Conservation (phyloP, 1,284 basidiomycete genomes). For the Flammula alnicola region DNA sequence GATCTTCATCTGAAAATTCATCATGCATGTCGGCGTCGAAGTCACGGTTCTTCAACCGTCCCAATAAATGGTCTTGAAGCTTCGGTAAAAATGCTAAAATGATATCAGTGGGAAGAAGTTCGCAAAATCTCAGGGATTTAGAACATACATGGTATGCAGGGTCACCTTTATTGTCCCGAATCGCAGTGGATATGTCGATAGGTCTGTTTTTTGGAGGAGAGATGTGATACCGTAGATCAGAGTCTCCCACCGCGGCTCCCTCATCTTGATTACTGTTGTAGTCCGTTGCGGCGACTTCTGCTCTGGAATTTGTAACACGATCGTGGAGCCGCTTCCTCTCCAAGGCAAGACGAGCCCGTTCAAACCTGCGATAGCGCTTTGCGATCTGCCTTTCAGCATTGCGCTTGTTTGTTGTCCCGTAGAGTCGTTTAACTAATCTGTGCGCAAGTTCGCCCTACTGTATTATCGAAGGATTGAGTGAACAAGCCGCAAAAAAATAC, state of each 20-base stretch:
- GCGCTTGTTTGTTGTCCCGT: slow-evolving; percentile 25
- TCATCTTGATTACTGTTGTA: background rate
- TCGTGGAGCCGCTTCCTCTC: background rate
- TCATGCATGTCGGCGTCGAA: slow-evolving; percentile 16
- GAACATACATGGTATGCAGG: slow-evolving; percentile 14
- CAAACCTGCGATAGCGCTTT: background rate
- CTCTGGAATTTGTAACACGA: background rate
- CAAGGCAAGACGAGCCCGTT: background rate
- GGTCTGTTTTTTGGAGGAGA: slow-evolving; percentile 9
- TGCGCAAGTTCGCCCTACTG: slow-evolving; percentile 29
- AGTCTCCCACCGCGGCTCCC: slow-evolving; percentile 3
- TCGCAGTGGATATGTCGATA: slow-evolving; percentile 1
- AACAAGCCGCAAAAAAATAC: slow-evolving; percentile 26
- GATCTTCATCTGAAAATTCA: slow-evolving; percentile 19
- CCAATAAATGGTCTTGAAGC: slow-evolving; percentile 19
- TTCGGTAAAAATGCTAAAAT: slow-evolving; percentile 14
- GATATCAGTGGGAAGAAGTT: background rate
- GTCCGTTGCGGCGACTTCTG: background rate
- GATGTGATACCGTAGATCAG: slow-evolving; percentile 15
- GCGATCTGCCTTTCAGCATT: slow-evolving; percentile 4
- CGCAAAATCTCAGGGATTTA: background rate
- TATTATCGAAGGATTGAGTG: slow-evolving; percentile 38
- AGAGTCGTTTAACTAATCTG: slow-evolving; percentile 18
- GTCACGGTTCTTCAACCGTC: slow-evolving; percentile 8
- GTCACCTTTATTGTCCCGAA: slow-evolving; percentile 9